These are phyloP conservation scores for Prunus davidiana DNA, from an alignment of 306 rosid species.

Conservation along the genomic window DNA sequence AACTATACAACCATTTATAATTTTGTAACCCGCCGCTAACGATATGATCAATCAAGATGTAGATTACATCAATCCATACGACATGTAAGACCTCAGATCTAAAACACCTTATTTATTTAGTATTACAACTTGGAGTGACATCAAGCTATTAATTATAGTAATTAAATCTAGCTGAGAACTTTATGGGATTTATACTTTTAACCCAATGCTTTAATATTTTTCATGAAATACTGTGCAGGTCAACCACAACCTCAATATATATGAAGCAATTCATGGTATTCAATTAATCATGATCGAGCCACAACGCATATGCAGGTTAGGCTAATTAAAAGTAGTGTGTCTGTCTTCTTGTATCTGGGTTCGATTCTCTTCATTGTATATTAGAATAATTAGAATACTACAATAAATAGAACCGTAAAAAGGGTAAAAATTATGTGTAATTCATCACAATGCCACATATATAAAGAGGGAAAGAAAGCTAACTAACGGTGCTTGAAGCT, in stretches of 20 bases:
- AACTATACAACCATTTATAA: background rate
- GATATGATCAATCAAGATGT: background rate
- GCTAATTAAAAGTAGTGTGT: background rate
- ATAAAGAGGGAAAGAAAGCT: background rate
- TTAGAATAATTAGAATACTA: too few species aligned
- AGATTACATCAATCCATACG: background rate
- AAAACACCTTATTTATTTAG: background rate
- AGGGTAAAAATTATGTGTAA: too few species aligned
- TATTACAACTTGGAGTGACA: background rate
- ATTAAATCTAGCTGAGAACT: background rate
- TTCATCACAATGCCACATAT: too few species aligned
- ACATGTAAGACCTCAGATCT: background rate
- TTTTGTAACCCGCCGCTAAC: background rate
- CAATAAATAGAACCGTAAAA: too few species aligned
- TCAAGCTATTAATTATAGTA: background rate
- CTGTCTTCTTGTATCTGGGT: rapidly evolving
- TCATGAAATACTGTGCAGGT: background rate
- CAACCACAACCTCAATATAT: background rate
- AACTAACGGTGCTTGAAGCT: background rate
- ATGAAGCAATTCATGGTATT: background rate
- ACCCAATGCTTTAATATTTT: background rate
- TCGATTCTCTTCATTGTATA: rapidly evolving
- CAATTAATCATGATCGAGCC: too few species aligned
- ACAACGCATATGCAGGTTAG: too few species aligned
- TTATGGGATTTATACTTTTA: background rate